Evolutionary conservation across 148 eudicot genomes (phyloP), one percentile per base, ranked within the genome.

Genomic region (Nepenthes gracilis): DNA sequence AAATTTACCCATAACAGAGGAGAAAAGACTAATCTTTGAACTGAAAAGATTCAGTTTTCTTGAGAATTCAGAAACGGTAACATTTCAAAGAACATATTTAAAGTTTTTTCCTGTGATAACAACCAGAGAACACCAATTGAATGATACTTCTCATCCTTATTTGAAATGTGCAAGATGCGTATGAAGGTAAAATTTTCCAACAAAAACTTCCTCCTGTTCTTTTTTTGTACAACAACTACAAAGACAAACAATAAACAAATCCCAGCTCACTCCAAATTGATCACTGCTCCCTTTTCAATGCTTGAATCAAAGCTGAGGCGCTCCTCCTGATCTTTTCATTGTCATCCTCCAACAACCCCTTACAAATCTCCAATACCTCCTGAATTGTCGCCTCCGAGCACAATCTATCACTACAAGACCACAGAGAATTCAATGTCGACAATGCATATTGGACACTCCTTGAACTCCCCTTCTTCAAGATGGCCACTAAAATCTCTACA

Each of bases 391-490:
- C 85, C 70, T 82, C 81, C 52, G 59, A 23, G 56, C 81, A 59
- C 43, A 86, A 47, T n/a, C 49, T 67, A 10, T 73, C 78, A 68
- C 78, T 80, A 47, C 74, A 76, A 69, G 59, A 72, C 67, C 91
- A 86, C 43, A 93, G 54, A 35, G 62, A 81, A 67, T 68, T 72
- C 59, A 93, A 57, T 12, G 96, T 79, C 43, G 75, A 36, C 38
- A 89, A 71, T 13, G 86, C 87, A 61, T 89, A 89, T 55, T 86
- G 95, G 49, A 89, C 79, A 0, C 91, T 88, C 73, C 99, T 79
- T 2, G 80, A 68, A 23, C 89, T 79, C 54, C 96, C 99, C 75
- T 83, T 78, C 35, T 63, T 89, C 75, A 93, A 78, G 55, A 75
- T 75, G 33, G 63, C 67, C 12, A 84, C 83, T 78, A 93, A 80